A percentile compares a stretch with the other conserved stretches of the same genome.
phyloP scores from a whole-genome alignment of 2,329 filamentous ascomycete species.

The Pezizomycotina sp. region DNA sequence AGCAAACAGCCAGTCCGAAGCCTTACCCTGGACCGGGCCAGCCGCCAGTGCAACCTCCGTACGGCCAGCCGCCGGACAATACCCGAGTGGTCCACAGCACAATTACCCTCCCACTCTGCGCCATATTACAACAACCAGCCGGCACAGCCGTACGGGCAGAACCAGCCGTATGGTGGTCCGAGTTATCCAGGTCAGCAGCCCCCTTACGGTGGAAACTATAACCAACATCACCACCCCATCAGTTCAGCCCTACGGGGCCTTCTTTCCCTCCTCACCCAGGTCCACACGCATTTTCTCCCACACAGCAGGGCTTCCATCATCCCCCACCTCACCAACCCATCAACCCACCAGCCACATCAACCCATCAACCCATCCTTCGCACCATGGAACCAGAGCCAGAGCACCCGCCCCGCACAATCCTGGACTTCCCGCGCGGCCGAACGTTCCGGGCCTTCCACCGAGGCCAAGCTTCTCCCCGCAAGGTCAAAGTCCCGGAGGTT shows the following conservation, averaged over 20 bases:
- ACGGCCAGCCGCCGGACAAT: constrained; percentile 24
- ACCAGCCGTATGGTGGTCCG: constrained; percentile 30
- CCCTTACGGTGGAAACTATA: background rate
- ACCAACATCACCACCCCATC: too few relatives aligned
- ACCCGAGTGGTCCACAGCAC: constrained; percentile 32
- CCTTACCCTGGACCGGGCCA: constrained; percentile 10
- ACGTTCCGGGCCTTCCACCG: constrained; percentile 43
- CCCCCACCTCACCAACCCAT: constrained; percentile 16
- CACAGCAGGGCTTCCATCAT: constrained; percentile 15
- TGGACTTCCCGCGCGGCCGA: constrained; percentile 36
- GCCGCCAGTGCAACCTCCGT: constrained; percentile 9
- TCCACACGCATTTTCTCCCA: constrained; percentile 18
- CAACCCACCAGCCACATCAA: constrained; percentile 20
- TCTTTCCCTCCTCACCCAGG: constrained; percentile 17
- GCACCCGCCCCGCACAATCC: constrained; percentile 31
- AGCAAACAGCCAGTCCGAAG: constrained; percentile 8
- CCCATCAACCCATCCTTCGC: constrained; percentile 21
- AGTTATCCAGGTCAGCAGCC: constrained; percentile 35
- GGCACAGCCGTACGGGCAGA: constrained; percentile 28
- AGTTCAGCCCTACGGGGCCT: too few relatives aligned
- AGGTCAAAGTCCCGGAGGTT: constrained; percentile 14
- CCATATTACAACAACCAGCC: constrained; percentile 33
- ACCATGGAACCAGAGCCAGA: constrained; percentile 24
- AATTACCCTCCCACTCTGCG: constrained; percentile 34
- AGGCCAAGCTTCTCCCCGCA: constrained; percentile 42